Evolutionary conservation across 1,139 yeast genomes (phyloP).

Genomic region (Wickerhamiella infanticola): DNA sequence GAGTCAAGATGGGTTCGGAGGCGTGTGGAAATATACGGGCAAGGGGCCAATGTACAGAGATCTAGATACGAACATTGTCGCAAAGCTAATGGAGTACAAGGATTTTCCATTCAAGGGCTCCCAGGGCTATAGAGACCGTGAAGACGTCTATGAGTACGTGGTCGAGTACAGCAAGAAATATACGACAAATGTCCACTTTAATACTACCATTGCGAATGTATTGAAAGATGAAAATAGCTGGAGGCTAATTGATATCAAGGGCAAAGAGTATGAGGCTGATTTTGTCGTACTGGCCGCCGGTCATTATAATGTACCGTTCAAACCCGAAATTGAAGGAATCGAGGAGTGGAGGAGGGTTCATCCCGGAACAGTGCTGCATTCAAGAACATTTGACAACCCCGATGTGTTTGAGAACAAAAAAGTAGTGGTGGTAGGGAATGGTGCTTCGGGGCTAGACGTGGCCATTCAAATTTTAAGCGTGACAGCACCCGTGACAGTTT

Average conservation of each 20-base stretch:
- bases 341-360: conserved; percentile 31
- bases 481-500: conserved; percentile 8
- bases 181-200: conserved; percentile 23
- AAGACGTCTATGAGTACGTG: conserved; percentile 34
- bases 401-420: conserved; percentile 14
- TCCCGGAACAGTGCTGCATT: conserved; percentile 31
- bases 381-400: conserved; percentile 7
- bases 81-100: conserved; percentile 38
- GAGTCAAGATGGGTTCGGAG: conserved; percentile 9
- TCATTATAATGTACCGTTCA: conserved; percentile 38
- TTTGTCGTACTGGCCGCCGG: conserved; percentile 46
- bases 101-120: conserved; percentile 32
- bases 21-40: conserved; percentile 14
- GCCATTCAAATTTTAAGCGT: conserved; percentile 30
- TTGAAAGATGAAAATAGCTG: conserved; percentile 26
- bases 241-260: conserved; percentile 21
- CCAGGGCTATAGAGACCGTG: conserved; percentile 37
- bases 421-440: conserved; percentile 44
- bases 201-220: conserved; percentile 26
- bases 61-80: conserved; percentile 50
- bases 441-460: conserved; percentile 48
- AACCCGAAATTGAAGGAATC: conserved; percentile 42
- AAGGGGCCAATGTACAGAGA: conserved; percentile 32
- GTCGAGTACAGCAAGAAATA: conserved; percentile 31
- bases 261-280: conserved; percentile 25